Conservation (phyloP, 768 basidiomycete genomes). For the Cyclocybe aegerita region DNA sequence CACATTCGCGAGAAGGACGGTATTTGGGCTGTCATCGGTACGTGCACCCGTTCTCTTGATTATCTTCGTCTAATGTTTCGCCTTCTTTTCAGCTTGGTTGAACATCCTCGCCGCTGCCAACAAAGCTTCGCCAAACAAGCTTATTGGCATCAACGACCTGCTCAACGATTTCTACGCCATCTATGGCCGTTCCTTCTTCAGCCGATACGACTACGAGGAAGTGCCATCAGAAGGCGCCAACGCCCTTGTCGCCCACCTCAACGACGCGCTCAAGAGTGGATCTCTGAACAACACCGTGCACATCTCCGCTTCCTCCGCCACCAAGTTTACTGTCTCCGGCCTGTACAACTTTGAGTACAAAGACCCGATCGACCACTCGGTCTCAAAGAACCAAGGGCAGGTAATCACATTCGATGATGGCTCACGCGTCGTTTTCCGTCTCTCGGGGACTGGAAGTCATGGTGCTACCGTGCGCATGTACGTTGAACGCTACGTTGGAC, state of each 20-base stretch:
- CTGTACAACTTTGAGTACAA: constrained; percentile 93
- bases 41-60: constrained; percentile 24
- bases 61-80: not conserved
- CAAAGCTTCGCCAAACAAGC: constrained; percentile 66
- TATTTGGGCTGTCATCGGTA: constrained; percentile 94
- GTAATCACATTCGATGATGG: constrained; percentile 92
- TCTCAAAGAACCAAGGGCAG: constrained; percentile 95
- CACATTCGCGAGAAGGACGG: constrained; percentile 99
- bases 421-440: constrained; percentile 90
- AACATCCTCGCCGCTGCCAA: constrained; percentile 95
- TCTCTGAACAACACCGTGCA: constrained; percentile 71
- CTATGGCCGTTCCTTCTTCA: constrained; percentile 98
- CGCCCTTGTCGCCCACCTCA: constrained; percentile 77
- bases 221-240: constrained; percentile 90
- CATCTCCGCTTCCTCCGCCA: constrained; percentile 62
- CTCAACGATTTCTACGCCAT: constrained; percentile 83
- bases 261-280: constrained; percentile 63
- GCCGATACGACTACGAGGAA: constrained; percentile 99
- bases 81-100: constrained; percentile 73
- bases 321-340: constrained; percentile 74
- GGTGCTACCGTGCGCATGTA: constrained; percentile 98
- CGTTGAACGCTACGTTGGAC: constrained; percentile 86
- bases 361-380: constrained; percentile 94
- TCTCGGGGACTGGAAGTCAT: constrained; percentile 94
- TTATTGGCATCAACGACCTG: constrained; percentile 90